These are phyloP conservation scores for Fistulifera pelliculosa DNA, from an alignment of 108 stramenopile species.

Conservation along the genomic window DNA sequence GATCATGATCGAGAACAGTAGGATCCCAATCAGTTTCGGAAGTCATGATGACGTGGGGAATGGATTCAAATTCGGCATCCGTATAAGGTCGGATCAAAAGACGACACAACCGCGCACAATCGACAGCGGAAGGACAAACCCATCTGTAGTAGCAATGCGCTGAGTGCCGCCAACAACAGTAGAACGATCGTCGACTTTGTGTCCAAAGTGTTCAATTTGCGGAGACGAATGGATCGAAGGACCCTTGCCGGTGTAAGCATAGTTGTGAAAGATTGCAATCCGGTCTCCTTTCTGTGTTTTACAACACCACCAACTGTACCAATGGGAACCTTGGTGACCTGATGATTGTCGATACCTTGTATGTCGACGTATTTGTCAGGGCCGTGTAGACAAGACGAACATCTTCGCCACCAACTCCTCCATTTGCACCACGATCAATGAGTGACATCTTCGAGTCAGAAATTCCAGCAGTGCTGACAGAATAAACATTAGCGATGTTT, in stretches of 20 bases:
- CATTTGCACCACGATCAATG: slow-evolving; percentile 35
- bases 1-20: slow-evolving; percentile 2
- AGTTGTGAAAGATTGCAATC: slow-evolving; percentile 11
- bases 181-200: slow-evolving; percentile 9
- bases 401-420: slow-evolving; percentile 17
- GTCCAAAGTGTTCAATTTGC: slow-evolving; percentile 1
- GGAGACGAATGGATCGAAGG: slow-evolving; percentile 13
- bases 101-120: no score
- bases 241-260: slow-evolving; percentile 4
- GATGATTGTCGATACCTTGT: slow-evolving; percentile 24
- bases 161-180: slow-evolving; percentile 12
- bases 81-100: neutral
- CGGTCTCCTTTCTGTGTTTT: slow-evolving; percentile 1
- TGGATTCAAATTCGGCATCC: neutral
- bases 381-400: slow-evolving; percentile 1
- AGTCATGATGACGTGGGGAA: slow-evolving; percentile 17
- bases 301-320: slow-evolving; percentile 19
- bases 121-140: slow-evolving; percentile 7
- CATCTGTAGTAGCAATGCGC: slow-evolving; percentile 16
- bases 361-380: slow-evolving; percentile 9
- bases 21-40: slow-evolving; percentile 19
- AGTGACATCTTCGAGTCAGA: no score
- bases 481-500: no score
- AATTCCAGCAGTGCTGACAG: no score
- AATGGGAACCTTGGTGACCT: slow-evolving; percentile 3